phyloP scores from a whole-genome alignment of 805 yeast genomes.

The Zygosaccharomyces gambellarensis region DNA sequence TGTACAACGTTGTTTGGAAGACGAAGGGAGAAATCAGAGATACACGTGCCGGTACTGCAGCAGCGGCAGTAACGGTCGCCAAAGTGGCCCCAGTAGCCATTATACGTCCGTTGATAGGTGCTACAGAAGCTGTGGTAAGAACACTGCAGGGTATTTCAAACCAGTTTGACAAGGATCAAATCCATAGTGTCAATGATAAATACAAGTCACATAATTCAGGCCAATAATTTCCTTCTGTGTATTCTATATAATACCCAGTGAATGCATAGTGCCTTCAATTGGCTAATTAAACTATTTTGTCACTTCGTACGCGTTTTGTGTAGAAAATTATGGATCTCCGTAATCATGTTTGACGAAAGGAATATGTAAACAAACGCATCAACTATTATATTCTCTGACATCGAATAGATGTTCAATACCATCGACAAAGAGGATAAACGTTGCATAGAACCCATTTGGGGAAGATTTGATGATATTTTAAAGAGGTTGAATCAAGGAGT shows the following conservation, averaged over 20 bases:
- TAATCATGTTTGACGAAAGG: neutral
- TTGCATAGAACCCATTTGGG: neutral
- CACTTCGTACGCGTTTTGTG: neutral
- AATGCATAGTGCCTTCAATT: neutral
- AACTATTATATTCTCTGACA: constrained; percentile 3
- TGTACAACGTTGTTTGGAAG: constrained; percentile 55
- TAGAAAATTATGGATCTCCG: neutral
- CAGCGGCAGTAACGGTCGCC: constrained; percentile 61
- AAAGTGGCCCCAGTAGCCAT: constrained; percentile 76
- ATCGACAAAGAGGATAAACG: neutral
- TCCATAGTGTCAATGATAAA: constrained; percentile 58
- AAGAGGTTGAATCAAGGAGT: constrained; percentile 1
- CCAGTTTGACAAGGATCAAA: constrained; percentile 64
- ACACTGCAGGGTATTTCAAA: constrained; percentile 80
- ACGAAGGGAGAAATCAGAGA: constrained; percentile 60
- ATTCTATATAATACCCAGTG: neutral
- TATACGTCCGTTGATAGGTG: constrained; percentile 83
- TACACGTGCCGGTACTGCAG: constrained; percentile 41
- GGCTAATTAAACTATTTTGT: neutral
- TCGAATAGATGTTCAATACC: neutral
- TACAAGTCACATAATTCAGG: constrained; percentile 39
- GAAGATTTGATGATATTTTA: neutral
- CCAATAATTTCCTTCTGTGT: neutral
- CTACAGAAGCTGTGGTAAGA: constrained; percentile 83
- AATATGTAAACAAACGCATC: constrained; percentile 6